Evolutionary conservation across 306 rosid genomes (phyloP).

Genomic region (Heteromeles arbutifolia): DNA sequence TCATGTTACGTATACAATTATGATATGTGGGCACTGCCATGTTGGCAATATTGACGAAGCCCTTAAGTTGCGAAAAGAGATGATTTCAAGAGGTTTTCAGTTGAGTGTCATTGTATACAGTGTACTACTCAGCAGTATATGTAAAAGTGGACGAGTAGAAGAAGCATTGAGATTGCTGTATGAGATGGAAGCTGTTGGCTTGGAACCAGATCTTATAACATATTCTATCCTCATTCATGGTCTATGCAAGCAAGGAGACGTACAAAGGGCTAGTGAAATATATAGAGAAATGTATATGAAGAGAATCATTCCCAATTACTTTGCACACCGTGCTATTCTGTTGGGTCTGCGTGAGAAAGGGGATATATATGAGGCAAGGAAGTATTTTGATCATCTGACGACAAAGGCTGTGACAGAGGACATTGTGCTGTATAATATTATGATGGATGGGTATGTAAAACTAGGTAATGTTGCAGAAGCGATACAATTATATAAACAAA

Average conservation of each 20-base stretch:
- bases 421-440: constrained; percentile 42
- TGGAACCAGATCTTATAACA: constrained; percentile 37
- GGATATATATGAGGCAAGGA: constrained; percentile 35
- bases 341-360: constrained; percentile 33
- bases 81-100: constrained; percentile 36
- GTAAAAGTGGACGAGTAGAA: constrained; percentile 38
- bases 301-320: constrained; percentile 30
- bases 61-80: constrained; percentile 32
- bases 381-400: constrained; percentile 30
- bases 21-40: constrained; percentile 47
- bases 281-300: constrained; percentile 39
- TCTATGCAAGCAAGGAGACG: constrained; percentile 43
- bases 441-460: constrained; percentile 41
- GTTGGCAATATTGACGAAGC: constrained; percentile 39
- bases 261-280: constrained; percentile 32
- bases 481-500: constrained; percentile 26
- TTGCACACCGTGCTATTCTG: constrained; percentile 29
- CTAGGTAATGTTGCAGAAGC: constrained; percentile 29
- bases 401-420: constrained; percentile 16
- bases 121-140: constrained; percentile 40
- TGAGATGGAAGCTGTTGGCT: constrained; percentile 37
- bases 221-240: constrained; percentile 46
- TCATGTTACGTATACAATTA: constrained; percentile 34
- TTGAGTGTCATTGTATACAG: constrained; percentile 32
- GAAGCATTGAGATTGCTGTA: constrained; percentile 34